Evolutionary conservation across 768 basidiomycete genomes (phyloP).

Genomic region (Trametopsis cervina): DNA sequence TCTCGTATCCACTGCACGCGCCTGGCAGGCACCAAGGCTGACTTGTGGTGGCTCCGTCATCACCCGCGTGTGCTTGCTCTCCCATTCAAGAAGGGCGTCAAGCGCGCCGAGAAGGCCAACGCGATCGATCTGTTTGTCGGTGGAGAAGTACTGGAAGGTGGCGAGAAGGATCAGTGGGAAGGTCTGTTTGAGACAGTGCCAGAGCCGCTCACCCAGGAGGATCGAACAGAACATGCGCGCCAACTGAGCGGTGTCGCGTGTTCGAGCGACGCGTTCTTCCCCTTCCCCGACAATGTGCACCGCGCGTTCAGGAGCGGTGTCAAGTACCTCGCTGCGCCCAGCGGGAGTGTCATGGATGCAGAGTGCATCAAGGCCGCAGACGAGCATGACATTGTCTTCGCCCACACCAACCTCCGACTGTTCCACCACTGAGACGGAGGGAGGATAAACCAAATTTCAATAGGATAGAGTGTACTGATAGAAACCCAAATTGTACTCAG

Average conservation of each 20-base stretch:
- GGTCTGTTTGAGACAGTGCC: slow-evolving; percentile 72
- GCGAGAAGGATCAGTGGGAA: slow-evolving; percentile 91
- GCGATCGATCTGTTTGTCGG: slow-evolving; percentile 96
- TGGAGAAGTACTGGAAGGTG: slow-evolving; percentile 81
- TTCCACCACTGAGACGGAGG: slow-evolving; percentile 91
- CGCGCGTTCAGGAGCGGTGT: slow-evolving; percentile 89
- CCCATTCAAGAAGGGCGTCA: slow-evolving; percentile 95
- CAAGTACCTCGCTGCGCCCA: slow-evolving; percentile 83
- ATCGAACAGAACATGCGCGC: slow-evolving; percentile 67
- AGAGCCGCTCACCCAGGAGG: slow-evolving; percentile 53
- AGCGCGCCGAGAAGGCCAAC: slow-evolving; percentile 97
- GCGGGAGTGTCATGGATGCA: slow-evolving; percentile 94
- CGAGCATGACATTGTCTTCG: slow-evolving; percentile 88
- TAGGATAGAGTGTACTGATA: too few species aligned
- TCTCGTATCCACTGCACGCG: slow-evolving; percentile 99
- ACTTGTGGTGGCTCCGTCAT: slow-evolving; percentile 98
- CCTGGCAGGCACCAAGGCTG: slow-evolving; percentile 95
- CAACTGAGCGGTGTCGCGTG: slow-evolving; percentile 84
- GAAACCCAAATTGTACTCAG: too few species aligned
- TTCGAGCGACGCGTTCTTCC: slow-evolving; percentile 99
- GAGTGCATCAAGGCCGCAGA: slow-evolving; percentile 97
- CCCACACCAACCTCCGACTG: slow-evolving; percentile 78
- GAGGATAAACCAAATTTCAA: too few species aligned
- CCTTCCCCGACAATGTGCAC: slow-evolving; percentile 97
- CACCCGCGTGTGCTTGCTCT: slow-evolving; percentile 88